Conservation (phyloP, 1,139 yeast genomes). For the Geotrichum bryndzae region DNA sequence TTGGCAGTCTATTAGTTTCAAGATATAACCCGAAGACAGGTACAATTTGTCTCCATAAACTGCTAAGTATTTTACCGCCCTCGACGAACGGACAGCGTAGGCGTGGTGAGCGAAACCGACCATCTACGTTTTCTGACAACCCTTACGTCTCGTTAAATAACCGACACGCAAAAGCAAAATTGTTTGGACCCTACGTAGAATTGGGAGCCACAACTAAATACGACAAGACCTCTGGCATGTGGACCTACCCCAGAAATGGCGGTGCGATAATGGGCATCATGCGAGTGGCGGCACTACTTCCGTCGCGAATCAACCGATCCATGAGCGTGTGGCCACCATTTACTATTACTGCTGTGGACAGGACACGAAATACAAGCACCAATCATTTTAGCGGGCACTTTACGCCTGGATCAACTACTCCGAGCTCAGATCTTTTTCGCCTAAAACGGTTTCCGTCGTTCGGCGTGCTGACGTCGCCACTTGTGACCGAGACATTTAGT, state of each 20-base stretch:
- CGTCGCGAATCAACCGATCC: constrained; percentile 20
- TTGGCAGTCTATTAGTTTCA: constrained; percentile 29
- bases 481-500: constrained; percentile 21
- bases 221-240: constrained; percentile 13
- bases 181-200: constrained; percentile 13
- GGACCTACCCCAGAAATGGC: constrained; percentile 12
- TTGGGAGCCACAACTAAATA: constrained; percentile 7
- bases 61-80: constrained; percentile 14
- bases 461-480: constrained; percentile 19
- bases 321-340: constrained; percentile 29
- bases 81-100: constrained; percentile 9
- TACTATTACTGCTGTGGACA: constrained; percentile 21
- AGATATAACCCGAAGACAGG: constrained; percentile 24
- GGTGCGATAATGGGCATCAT: constrained; percentile 18
- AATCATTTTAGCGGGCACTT: constrained; percentile 24
- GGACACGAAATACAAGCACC: constrained; percentile 24
- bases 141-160: constrained; percentile 17
- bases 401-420: constrained; percentile 6
- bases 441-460: constrained; percentile 22
- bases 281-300: constrained; percentile 21
- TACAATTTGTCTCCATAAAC: constrained; percentile 21
- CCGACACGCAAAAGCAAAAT: constrained; percentile 12
- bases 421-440: constrained; percentile 22
- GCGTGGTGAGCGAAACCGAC: neutral
- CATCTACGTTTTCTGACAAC: constrained; percentile 13